Conservation (phyloP, 768 basidiomycete genomes). For the Boletus tylopilopsis region DNA sequence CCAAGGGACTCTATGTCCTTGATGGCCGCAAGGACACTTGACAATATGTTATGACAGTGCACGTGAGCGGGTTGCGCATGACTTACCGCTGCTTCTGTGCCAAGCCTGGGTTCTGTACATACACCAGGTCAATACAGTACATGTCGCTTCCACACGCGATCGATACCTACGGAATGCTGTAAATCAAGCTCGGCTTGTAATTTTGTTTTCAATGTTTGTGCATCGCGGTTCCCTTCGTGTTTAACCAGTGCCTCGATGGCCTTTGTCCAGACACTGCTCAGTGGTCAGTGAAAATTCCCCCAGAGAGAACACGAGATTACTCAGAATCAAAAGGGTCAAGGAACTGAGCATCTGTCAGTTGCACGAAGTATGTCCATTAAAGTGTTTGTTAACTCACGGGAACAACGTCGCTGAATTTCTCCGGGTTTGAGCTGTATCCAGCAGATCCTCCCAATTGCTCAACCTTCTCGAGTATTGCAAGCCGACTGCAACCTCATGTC, state of each 20-base stretch:
- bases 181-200: conserved; percentile 2
- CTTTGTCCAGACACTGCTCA: neutral
- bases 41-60: neutral
- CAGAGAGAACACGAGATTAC: neutral
- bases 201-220: neutral
- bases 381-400: neutral
- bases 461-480: neutral
- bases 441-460: conserved; percentile 3
- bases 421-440: neutral
- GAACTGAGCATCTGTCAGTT: neutral
- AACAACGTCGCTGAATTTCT: neutral
- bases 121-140: no score
- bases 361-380: neutral
- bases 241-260: neutral
- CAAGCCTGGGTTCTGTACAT: neutral
- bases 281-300: neutral
- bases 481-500: neutral
- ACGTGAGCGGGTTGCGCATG: neutral
- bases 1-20: conserved; percentile 3
- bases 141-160: no score
- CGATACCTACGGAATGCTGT: neutral
- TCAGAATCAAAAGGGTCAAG: neutral
- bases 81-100: conserved; percentile 2
- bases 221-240: neutral
- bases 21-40: neutral